Percentiles rank a stretch among this genome's conserved stretches.
Evolutionary conservation across 805 yeast species (phyloP).

Genomic region (Sugiyamaella chiloensis): DNA sequence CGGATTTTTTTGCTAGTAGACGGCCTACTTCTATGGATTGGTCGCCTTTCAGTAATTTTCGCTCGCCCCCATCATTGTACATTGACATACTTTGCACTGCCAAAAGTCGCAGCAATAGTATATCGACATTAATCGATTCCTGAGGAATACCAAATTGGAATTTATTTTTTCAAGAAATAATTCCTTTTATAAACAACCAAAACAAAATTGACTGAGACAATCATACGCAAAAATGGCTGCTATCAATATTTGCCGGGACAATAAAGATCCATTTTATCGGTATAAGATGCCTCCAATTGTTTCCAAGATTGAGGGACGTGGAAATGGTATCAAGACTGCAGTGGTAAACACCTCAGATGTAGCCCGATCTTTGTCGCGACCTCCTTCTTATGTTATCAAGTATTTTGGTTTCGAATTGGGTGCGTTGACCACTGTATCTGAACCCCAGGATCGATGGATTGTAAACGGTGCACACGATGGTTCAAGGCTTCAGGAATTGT

Average conservation of each 20-base stretch:
- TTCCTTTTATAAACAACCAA: slow-evolving; percentile 4
- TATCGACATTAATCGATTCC: slow-evolving; percentile 1
- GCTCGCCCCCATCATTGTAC: slow-evolving; percentile 4
- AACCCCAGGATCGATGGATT: slow-evolving; percentile 76
- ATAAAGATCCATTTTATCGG: slow-evolving; percentile 97
- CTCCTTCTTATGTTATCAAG: slow-evolving; percentile 86
- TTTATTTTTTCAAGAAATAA: not conserved
- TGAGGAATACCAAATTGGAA: not conserved
- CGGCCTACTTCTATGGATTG: slow-evolving; percentile 22
- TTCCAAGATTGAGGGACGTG: slow-evolving; percentile 97
- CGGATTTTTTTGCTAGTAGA: not conserved
- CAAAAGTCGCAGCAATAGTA: slow-evolving; percentile 2
- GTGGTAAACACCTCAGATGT: slow-evolving; percentile 87
- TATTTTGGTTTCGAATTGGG: slow-evolving; percentile 96
- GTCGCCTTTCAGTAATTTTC: slow-evolving; percentile 14
- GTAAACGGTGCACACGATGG: slow-evolving; percentile 96
- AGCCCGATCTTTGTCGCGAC: slow-evolving; percentile 91
- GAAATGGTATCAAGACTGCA: slow-evolving; percentile 98
- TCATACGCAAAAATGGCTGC: slow-evolving; percentile 58
- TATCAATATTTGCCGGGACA: slow-evolving; percentile 93
- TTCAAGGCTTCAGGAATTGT: slow-evolving; percentile 81
- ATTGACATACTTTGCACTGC: slow-evolving; percentile 1
- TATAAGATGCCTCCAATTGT: slow-evolving; percentile 98
- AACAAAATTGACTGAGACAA: not conserved
- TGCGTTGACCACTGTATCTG: slow-evolving; percentile 86